These are phyloP conservation scores for Rhododendron ferrugineum DNA, from an alignment of 148 eudicot genomes.

Conservation along the genomic window DNA sequence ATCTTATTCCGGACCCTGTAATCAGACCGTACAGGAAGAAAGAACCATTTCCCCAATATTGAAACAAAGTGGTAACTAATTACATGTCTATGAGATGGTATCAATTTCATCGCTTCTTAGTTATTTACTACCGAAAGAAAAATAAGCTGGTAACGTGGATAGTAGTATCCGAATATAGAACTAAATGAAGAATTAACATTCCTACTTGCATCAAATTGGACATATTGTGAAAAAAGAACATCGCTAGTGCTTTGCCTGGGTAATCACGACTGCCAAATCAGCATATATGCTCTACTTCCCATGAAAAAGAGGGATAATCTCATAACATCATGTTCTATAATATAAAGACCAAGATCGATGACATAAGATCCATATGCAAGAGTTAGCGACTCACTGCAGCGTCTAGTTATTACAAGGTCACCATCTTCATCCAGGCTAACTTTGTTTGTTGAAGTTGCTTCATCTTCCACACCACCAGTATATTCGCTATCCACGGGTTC, in stretches of 20 bases:
- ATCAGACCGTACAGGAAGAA: background rate
- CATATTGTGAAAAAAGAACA: background rate
- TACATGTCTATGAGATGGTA: background rate
- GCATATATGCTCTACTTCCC: background rate
- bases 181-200: background rate
- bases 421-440: constrained; percentile 82
- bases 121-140: background rate
- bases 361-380: background rate
- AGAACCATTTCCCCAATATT: background rate
- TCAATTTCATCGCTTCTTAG: background rate
- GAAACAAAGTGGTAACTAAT: background rate
- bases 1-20: too few relatives aligned
- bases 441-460: constrained; percentile 16
- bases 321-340: background rate
- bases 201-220: background rate
- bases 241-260: background rate
- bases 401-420: constrained; percentile 68
- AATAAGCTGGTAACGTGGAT: background rate
- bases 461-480: constrained; percentile 12
- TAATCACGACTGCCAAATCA: background rate
- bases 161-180: background rate
- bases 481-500: constrained; percentile 10
- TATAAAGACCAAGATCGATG: background rate
- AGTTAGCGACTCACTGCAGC: constrained; percentile 39
- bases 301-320: background rate